phyloP scores from a whole-genome alignment of 202 grass and related monocot species.

The Hordeum pubiflorum region DNA sequence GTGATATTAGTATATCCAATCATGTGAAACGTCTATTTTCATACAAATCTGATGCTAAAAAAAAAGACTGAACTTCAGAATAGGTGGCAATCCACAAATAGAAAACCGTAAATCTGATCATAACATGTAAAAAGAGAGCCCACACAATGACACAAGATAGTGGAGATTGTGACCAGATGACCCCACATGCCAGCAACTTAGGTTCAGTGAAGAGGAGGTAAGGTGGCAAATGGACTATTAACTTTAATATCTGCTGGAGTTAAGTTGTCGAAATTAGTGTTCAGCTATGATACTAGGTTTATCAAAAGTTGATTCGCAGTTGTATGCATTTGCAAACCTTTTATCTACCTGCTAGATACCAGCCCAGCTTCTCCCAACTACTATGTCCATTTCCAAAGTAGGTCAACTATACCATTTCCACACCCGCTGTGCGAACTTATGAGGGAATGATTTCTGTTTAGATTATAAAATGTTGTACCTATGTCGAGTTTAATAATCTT shows the following conservation, averaged over 20 bases:
- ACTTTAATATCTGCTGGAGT: not conserved
- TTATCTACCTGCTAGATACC: not conserved
- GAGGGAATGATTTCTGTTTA: not conserved
- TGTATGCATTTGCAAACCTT: not conserved
- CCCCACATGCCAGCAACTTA: not conserved
- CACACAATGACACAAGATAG: not conserved
- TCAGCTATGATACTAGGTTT: no score
- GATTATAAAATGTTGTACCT: not conserved
- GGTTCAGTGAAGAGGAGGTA: not conserved
- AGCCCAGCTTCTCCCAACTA: not conserved
- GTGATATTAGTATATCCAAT: not conserved
- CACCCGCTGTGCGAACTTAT: not conserved
- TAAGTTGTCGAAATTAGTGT: not conserved
- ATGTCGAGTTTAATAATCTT: not conserved
- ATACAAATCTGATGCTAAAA: not conserved
- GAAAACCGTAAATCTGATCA: not conserved
- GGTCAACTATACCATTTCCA: not conserved
- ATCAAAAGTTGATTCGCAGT: not conserved
- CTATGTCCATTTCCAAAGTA: conserved; percentile 4
- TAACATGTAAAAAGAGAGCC: not conserved
- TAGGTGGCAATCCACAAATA: not conserved
- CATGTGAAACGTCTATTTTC: not conserved
- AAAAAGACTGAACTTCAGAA: not conserved
- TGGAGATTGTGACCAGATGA: not conserved
- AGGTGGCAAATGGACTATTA: not conserved